These are phyloP conservation scores for Leersia perrieri DNA, from an alignment of 176 grass and related monocot genomes.

Conservation along the genomic window DNA sequence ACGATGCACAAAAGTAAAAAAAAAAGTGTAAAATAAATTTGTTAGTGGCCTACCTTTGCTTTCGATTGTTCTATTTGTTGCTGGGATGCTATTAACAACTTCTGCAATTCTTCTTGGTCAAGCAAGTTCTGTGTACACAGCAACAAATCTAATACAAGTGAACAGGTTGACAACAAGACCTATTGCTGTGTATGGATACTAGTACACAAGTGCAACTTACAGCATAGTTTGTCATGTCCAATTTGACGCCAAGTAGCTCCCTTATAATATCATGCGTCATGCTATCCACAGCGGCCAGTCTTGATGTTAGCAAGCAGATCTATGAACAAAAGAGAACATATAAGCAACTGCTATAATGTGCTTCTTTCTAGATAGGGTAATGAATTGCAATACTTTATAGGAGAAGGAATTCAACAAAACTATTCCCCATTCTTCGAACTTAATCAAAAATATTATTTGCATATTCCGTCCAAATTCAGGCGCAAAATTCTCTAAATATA, in stretches of 20 bases:
- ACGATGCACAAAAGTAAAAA: neutral
- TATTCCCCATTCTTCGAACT: neutral
- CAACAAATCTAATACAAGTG: conserved; percentile 23
- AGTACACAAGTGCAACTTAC: conserved; percentile 44
- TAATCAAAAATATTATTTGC: neutral
- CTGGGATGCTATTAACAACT: conserved; percentile 55
- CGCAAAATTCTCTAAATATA: neutral
- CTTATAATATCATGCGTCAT: conserved; percentile 97
- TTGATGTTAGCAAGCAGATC: conserved; percentile 70
- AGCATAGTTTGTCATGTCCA: conserved; percentile 85
- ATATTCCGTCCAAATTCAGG: neutral
- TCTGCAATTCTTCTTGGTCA: conserved; percentile 72
- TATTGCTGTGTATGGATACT: neutral
- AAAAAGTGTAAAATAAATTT: conserved; percentile 20
- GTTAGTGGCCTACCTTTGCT: conserved; percentile 50
- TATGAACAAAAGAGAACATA: conserved; percentile 33
- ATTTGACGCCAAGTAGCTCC: conserved; percentile 80
- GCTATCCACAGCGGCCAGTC: conserved; percentile 74
- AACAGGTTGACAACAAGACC: neutral
- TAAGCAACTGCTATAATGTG: neutral
- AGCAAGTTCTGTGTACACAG: conserved; percentile 55
- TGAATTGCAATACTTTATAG: conserved; percentile 1
- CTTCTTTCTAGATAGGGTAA: neutral
- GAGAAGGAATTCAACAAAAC: neutral
- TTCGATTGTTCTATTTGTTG: conserved; percentile 73